These are phyloP conservation scores for Candida andamanensis DNA, from an alignment of 805 yeast genomes.

Conservation along the genomic window DNA sequence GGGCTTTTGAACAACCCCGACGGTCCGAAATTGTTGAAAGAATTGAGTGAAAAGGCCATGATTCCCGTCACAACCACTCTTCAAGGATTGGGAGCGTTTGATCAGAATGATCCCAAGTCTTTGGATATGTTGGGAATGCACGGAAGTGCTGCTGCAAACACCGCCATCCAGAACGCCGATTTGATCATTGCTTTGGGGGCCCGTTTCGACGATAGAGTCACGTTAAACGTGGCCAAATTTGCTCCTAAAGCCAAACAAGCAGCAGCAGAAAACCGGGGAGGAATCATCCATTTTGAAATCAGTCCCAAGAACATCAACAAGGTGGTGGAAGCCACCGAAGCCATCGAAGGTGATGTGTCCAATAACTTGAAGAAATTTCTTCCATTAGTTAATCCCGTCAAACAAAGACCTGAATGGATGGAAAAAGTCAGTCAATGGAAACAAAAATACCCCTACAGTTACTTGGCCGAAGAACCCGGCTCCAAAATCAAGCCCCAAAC, in stretches of 20 bases:
- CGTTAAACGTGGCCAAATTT: slow-evolving; percentile 76
- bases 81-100: slow-evolving; percentile 92
- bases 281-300: slow-evolving; percentile 94
- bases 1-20: slow-evolving; percentile 78
- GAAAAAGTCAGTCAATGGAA: slow-evolving; percentile 75
- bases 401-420: slow-evolving; percentile 77
- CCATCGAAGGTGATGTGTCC: slow-evolving; percentile 94
- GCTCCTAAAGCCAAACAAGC: slow-evolving; percentile 94
- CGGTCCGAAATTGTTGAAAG: slow-evolving; percentile 75
- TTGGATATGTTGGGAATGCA: slow-evolving; percentile 98
- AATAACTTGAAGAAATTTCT: slow-evolving; percentile 66
- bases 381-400: slow-evolving; percentile 62
- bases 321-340: slow-evolving; percentile 94
- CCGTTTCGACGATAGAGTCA: slow-evolving; percentile 97
- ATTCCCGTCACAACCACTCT: slow-evolving; percentile 96
- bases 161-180: slow-evolving; percentile 92
- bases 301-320: slow-evolving; percentile 96
- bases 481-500: slow-evolving; percentile 91
- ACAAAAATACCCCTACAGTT: slow-evolving; percentile 76
- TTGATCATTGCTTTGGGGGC: slow-evolving; percentile 93
- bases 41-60: slow-evolving; percentile 81
- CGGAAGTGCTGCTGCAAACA: slow-evolving; percentile 91
- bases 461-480: slow-evolving; percentile 74
- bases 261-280: slow-evolving; percentile 84
- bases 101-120: slow-evolving; percentile 85